Evolutionary conservation across 2,329 filamentous ascomycete genomes (phyloP).

Genomic region (Pseudogymnoascus sp.): DNA sequence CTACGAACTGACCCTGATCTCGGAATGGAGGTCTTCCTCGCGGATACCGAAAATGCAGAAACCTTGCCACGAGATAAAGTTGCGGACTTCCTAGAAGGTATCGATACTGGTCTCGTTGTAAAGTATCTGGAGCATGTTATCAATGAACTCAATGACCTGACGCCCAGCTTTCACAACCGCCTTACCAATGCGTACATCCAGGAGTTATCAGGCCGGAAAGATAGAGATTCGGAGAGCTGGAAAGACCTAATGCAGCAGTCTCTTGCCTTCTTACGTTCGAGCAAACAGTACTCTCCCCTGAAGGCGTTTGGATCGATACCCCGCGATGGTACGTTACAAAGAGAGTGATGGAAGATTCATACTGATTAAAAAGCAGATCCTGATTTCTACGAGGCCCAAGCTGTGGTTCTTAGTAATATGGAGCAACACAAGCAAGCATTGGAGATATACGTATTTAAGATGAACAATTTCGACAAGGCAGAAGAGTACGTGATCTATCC

Average conservation of each 20-base stretch:
- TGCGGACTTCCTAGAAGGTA: conserved; percentile 60
- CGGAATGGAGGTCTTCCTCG: conserved; percentile 88
- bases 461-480: conserved; percentile 78
- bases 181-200: conserved; percentile 66
- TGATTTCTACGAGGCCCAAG: conserved; percentile 79
- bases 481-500: conserved; percentile 62
- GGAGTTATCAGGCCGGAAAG: conserved; percentile 31
- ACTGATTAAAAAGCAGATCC: conserved; percentile 48
- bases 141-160: conserved; percentile 73
- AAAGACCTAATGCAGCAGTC: conserved; percentile 56
- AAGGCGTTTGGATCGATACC: conserved; percentile 72
- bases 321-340: conserved; percentile 55
- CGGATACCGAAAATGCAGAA: conserved; percentile 92
- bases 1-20: conserved; percentile 61
- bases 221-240: conserved; percentile 41
- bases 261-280: conserved; percentile 65
- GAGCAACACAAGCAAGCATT: conserved; percentile 89
- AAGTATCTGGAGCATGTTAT: conserved; percentile 88
- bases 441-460: conserved; percentile 95
- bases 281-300: conserved; percentile 70
- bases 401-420: conserved; percentile 89
- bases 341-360: background rate
- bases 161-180: conserved; percentile 78
- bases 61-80: conserved; percentile 72
- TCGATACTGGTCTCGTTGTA: conserved; percentile 65